Evolutionary conservation across 2,329 filamentous ascomycete genomes (phyloP).

Genomic region (Fusarium papillatum): DNA sequence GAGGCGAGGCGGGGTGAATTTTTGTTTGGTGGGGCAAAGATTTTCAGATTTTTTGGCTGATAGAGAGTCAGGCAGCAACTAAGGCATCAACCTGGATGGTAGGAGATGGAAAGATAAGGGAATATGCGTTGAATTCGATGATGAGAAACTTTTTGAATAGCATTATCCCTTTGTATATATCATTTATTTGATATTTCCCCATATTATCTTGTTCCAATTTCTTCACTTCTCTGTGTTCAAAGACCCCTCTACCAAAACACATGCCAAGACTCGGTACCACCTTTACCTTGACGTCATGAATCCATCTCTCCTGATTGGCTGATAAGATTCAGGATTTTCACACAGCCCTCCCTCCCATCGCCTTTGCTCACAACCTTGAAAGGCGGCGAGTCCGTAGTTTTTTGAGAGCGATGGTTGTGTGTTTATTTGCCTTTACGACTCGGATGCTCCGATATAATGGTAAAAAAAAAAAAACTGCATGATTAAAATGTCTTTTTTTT

Average conservation of each 20-base stretch:
- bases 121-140: not conserved
- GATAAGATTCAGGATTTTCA: conserved; percentile 33
- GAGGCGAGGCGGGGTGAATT: conserved; percentile 58
- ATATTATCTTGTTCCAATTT: not conserved
- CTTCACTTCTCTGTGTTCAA: not conserved
- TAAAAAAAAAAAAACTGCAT: not conserved
- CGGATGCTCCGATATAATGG: conserved; percentile 14
- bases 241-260: not conserved
- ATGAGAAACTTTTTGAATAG: not conserved
- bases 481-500: conserved; percentile 21
- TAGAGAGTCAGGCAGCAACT: conserved; percentile 53
- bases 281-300: conserved; percentile 43
- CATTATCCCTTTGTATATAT: not conserved
- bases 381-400: conserved; percentile 31
- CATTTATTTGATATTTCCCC: not conserved
- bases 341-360: conserved; percentile 25
- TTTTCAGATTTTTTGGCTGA: conserved; percentile 52
- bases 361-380: conserved; percentile 29
- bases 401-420: not conserved
- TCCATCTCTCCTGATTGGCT: conserved; percentile 37
- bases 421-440: not conserved
- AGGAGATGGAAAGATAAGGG: not conserved
- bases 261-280: conserved; percentile 6
- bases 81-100: conserved; percentile 46
- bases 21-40: conserved; percentile 54